phyloP scores from a whole-genome alignment of 2,329 filamentous ascomycete species.

The Mycocentrospora acerina region DNA sequence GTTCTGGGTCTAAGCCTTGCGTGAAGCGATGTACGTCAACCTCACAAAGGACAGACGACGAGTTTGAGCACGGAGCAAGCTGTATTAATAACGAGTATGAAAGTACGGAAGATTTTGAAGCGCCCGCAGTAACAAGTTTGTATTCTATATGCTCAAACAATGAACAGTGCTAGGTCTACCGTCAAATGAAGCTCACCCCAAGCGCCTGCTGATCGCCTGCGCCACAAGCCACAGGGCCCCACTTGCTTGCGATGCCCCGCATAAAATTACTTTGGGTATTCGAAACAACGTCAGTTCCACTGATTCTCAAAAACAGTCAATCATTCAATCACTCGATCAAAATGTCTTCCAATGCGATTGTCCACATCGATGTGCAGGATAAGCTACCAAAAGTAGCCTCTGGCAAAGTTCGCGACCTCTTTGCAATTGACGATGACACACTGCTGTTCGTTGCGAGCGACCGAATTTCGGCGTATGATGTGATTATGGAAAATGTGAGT shows the following conservation, averaged over 20 bases:
- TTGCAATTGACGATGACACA: constrained; percentile 66
- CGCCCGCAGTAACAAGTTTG: no score
- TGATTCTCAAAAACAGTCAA: constrained; percentile 1
- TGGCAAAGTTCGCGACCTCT: constrained; percentile 82
- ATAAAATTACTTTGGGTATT: constrained; percentile 23
- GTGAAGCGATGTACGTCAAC: constrained; percentile 13
- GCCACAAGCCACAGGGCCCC: constrained; percentile 5
- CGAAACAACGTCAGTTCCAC: constrained; percentile 7
- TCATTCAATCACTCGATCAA: constrained; percentile 8
- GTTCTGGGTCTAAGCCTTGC: constrained; percentile 5
- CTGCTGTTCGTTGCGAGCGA: constrained; percentile 85
- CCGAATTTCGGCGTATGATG: constrained; percentile 94
- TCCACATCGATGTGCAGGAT: constrained; percentile 38
- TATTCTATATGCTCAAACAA: no score
- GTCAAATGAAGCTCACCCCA: no score
- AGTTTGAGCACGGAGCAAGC: background rate
- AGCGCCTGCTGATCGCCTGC: background rate
- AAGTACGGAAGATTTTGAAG: background rate
- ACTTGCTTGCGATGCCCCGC: constrained; percentile 18
- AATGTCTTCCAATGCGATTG: constrained; percentile 33
- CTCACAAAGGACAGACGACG: background rate
- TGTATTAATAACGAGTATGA: background rate
- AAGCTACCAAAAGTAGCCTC: constrained; percentile 53
- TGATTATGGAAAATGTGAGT: constrained; percentile 75
- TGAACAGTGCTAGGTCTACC: no score